Evolutionary conservation across 2,329 filamentous ascomycete species (phyloP), one percentile per base, ranked within the genome.

Genomic region (Bimuria novae-zelandiae): DNA sequence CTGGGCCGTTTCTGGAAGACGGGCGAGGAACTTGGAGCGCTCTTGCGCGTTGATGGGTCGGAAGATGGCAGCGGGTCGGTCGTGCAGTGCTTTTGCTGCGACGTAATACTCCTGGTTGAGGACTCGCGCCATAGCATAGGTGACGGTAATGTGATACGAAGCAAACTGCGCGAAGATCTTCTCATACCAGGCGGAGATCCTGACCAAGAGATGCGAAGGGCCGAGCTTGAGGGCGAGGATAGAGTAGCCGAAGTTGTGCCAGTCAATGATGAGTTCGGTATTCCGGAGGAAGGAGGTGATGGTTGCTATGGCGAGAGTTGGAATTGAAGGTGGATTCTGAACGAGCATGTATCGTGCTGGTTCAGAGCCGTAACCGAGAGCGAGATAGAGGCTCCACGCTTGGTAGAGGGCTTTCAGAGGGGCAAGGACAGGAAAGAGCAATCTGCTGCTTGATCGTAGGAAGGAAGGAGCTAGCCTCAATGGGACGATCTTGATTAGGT

Each of bases 201-300:
- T 80, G 7, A 97, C 91, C n/a, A 97, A 82, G 0, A 88, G 88
- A 67, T 95, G 90, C 5, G 69, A 73, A 1, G 76, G 59, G 0
- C 85, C 84, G 1, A 89, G 77, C 56, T 86, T 87, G 43, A 88
- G 74, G 1, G 82, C 89, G 3, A 99, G 84, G 63, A 99, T 96
- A 7, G 91, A 93, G 81, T 93, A 96, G 62, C 93, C 94, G 74
- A 97, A 97, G 75, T 99, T 99, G 79, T 99, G 94, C 94, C 94
- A 99, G 78, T 99, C 94, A 50, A 97, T 89, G 55, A 97, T 81
- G 3, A 99, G 82, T 51, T 84, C 84, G 33, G 90, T 96, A 62
- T 90, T 88, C 44, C 94, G 87, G 45, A 96, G 73, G 62, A 86
- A 83, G 65, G 89, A 90, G 42, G 90, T 80, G 3, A 92, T 56